Conservation (phyloP, 1,139 yeast genomes). For the Diutina siamensis region DNA sequence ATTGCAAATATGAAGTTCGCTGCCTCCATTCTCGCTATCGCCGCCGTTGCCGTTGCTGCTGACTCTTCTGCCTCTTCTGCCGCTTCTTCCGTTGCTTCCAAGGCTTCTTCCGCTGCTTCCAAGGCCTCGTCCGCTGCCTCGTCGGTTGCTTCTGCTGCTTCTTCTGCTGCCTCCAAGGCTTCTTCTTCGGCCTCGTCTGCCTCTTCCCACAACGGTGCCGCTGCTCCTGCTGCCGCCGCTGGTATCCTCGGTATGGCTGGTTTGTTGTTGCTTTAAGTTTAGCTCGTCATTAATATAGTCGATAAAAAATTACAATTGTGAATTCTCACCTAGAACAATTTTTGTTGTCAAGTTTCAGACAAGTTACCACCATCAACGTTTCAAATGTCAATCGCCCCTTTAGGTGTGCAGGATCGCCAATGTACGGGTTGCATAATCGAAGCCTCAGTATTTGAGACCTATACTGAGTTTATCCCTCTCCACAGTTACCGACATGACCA, state of each 20-base stretch:
- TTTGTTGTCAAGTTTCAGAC: no score
- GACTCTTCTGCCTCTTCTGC: not conserved
- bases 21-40: not conserved
- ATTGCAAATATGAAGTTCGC: constrained; percentile 5
- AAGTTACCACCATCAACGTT: no score
- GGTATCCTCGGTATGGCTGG: not conserved
- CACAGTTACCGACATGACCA: no score
- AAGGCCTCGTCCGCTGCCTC: not conserved
- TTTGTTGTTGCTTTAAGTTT: constrained; percentile 2
- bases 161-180: not conserved
- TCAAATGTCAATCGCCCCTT: no score
- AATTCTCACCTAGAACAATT: no score
- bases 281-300: no score
- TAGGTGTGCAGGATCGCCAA: no score
- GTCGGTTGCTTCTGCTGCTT: not conserved
- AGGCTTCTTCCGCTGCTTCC: not conserved
- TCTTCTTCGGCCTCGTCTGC: not conserved
- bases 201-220: not conserved
- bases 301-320: no score
- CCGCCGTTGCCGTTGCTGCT: constrained; percentile 1
- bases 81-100: not conserved
- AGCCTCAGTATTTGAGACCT: no score
- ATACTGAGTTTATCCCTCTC: no score
- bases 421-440: no score
- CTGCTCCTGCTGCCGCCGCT: not conserved